phyloP scores from a whole-genome alignment of 2,329 filamentous ascomycete genomes.

The Aureobasidium pullulans region DNA sequence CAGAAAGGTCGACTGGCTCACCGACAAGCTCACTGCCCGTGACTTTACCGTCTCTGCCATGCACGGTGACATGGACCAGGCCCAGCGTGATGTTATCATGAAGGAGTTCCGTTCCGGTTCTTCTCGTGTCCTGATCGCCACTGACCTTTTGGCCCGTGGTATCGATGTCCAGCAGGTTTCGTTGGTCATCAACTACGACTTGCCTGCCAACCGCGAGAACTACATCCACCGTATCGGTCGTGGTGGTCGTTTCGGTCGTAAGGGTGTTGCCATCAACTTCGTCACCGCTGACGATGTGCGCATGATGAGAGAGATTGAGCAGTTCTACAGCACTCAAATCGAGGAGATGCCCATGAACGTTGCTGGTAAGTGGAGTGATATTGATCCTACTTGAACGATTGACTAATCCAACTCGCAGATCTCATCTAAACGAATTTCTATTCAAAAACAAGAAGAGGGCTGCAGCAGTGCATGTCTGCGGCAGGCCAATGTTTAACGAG shows the following conservation, averaged over 20 bases:
- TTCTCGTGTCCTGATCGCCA: conserved; percentile 97
- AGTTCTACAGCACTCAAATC: conserved; percentile 99
- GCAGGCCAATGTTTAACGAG: conserved; percentile 11
- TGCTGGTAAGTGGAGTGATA: conserved; percentile 44
- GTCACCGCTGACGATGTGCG: conserved; percentile 97
- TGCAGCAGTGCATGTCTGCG: conserved; percentile 12
- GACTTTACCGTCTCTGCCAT: conserved; percentile 99
- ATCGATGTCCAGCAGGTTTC: conserved; percentile 99
- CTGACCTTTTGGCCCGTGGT: conserved; percentile 95
- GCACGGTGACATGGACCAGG: conserved; percentile 99
- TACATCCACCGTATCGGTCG: conserved; percentile 99
- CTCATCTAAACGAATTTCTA: conserved; percentile 30
- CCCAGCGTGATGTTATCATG: conserved; percentile 98
- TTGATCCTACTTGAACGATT: conserved; percentile 50
- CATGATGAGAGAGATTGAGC: conserved; percentile 99
- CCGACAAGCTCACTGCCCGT: conserved; percentile 95
- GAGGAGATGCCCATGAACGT: conserved; percentile 99
- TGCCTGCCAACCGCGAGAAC: conserved; percentile 98
- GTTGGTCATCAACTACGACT: conserved; percentile 99
- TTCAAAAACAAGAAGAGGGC: conserved; percentile 10
- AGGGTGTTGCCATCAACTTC: conserved; percentile 99
- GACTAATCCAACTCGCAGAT: conserved; percentile 29
- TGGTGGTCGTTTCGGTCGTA: conserved; percentile 98
- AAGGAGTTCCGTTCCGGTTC: conserved; percentile 99
- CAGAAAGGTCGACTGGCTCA: conserved; percentile 99